phyloP scores from a whole-genome alignment of 331 rosid species.

The Rhamnella rubrinervis region DNA sequence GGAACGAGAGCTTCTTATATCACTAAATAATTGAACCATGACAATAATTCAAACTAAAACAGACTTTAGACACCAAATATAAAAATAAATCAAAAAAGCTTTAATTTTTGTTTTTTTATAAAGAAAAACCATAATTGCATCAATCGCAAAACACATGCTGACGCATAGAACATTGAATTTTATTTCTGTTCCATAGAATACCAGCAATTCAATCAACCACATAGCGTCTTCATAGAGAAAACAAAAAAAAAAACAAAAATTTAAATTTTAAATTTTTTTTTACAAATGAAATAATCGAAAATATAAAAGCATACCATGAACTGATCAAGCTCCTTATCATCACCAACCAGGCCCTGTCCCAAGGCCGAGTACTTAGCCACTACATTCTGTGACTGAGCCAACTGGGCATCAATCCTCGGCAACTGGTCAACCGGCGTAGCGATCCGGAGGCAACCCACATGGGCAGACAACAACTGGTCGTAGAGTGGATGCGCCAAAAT shows the following conservation, averaged over 20 bases:
- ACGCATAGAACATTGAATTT: background rate
- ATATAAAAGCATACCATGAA: slow-evolving; percentile 63
- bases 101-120: background rate
- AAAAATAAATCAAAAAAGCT: background rate
- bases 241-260: background rate
- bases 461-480: slow-evolving; percentile 90
- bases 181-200: background rate
- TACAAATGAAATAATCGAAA: background rate
- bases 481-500: slow-evolving; percentile 83
- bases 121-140: background rate
- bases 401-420: slow-evolving; percentile 96
- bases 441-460: slow-evolving; percentile 90
- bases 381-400: slow-evolving; percentile 92
- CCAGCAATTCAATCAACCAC: background rate
- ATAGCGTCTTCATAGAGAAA: background rate
- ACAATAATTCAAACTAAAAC: background rate
- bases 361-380: slow-evolving; percentile 85
- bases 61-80: background rate
- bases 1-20: no score
- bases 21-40: background rate
- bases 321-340: slow-evolving; percentile 89
- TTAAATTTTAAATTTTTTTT: no score
- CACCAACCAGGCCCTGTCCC: slow-evolving; percentile 60
- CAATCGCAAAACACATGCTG: background rate
- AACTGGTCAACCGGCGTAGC: slow-evolving; percentile 98